Evolutionary conservation across 768 basidiomycete genomes (phyloP), one percentile per base, ranked within the genome.

Genomic region (Leucosporidium yakuticum): DNA sequence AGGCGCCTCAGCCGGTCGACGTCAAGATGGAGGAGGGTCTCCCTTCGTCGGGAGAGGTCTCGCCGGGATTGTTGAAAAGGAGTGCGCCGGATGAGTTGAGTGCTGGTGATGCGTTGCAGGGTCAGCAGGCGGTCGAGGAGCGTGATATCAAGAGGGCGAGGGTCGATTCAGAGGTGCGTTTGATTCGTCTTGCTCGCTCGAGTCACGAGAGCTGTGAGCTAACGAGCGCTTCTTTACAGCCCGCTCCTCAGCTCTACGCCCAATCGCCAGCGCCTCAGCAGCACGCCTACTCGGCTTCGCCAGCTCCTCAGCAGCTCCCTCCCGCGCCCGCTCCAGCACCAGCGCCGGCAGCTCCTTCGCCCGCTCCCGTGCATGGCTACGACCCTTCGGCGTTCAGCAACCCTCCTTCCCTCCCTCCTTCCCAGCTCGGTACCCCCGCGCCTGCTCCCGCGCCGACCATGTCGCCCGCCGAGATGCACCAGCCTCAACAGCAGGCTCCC

Each of bases 111-210:
- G 2, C 29, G 7, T 25, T 27, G 25, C 27, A 23, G 47, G 48
- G 21, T 21, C 56, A 47, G 23, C 19, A 25, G 23, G 62, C 23
- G 5, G 66, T 2, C 19, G 56, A 62, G 4, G 55, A 67, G 65
- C 63, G 66, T 56, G 70, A 71, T 21, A 44, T 62, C 6, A 71
- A 71, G 70, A 60, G 70, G 50, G 27, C 50, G 44, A 68, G 58
- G 70, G 67, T 68, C n/a, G 70, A 68, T 15, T 56, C 31, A 7
- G 58, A 67, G 54, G 49, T 53, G 21, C 32, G 54, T 63, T 34
- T 8, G 1, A 31, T 8, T 4, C 7, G 11, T 31, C n/a, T n/a
- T n/a, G 34, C n/a, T 55, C 63, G 2, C 15, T 25, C 4, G 48
- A 27, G 20, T 4, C 49, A 12, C 27, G 25, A 54, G 25, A 54